Evolutionary conservation across 1,284 basidiomycete species (phyloP).

Genomic region (Irpex sp.): DNA sequence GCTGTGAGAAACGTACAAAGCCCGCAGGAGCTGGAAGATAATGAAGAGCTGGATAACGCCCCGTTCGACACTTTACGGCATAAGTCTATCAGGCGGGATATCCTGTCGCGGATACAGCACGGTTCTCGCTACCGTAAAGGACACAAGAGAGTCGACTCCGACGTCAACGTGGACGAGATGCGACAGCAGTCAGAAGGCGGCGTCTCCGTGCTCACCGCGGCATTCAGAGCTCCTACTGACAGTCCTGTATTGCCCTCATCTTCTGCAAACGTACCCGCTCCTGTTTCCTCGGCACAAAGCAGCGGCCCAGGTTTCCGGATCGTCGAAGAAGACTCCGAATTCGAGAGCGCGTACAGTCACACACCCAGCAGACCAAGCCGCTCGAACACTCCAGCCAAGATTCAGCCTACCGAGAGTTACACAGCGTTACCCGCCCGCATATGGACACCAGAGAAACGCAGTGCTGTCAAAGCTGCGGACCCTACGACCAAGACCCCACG

Average conservation of each 20-base stretch:
- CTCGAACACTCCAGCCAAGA: not conserved
- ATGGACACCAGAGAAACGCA: constrained; percentile 16
- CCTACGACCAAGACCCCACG: not conserved
- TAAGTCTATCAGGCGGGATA: constrained; percentile 30
- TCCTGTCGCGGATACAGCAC: constrained; percentile 28
- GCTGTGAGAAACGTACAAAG: constrained; percentile 6
- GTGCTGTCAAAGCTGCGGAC: not conserved
- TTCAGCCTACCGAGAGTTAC: constrained; percentile 22
- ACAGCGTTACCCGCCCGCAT: constrained; percentile 27
- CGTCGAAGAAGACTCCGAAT: constrained; percentile 28
- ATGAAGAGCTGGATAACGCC: constrained; percentile 19
- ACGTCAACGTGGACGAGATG: constrained; percentile 18
- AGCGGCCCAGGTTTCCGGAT: constrained; percentile 30
- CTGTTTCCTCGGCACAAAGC: not conserved
- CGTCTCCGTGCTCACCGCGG: not conserved
- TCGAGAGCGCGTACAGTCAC: constrained; percentile 5
- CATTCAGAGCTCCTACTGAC: constrained; percentile 3
- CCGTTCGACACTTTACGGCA: constrained; percentile 27
- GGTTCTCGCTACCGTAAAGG: constrained; percentile 17
- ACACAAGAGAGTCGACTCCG: constrained; percentile 23
- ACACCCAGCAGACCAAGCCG: not conserved
- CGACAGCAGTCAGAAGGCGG: constrained; percentile 1
- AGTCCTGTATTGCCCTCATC: not conserved
- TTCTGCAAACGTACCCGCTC: not conserved
- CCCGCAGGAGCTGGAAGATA: constrained; percentile 17